These are phyloP conservation scores for Eimeria sp. DNA, from an alignment of 169 alveolate genomes.

Conservation along the genomic window DNA sequence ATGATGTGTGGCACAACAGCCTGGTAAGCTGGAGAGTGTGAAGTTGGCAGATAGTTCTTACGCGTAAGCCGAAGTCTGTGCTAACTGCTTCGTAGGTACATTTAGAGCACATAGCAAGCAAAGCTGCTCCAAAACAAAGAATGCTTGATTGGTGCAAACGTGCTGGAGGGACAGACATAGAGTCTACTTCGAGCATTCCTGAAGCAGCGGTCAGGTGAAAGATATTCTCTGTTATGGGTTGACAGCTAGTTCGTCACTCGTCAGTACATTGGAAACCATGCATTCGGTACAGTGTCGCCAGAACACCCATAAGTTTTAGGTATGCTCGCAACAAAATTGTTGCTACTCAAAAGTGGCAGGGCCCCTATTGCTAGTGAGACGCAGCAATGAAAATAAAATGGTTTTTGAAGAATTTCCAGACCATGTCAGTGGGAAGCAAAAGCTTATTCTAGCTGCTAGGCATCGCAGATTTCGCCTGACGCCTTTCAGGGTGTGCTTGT, in stretches of 20 bases:
- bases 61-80: neutral
- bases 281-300: neutral
- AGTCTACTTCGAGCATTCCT: neutral
- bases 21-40: neutral
- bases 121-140: neutral
- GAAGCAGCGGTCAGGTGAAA: neutral
- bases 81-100: neutral
- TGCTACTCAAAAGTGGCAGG: neutral
- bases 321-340: neutral
- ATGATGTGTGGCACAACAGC: neutral
- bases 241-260: neutral
- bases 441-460: neutral
- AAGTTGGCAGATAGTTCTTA: neutral
- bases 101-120: neutral
- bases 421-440: constrained; percentile 4
- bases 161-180: neutral
- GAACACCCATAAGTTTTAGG: neutral
- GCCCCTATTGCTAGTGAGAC: neutral
- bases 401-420: neutral
- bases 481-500: neutral
- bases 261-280: neutral
- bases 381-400: neutral
- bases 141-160: neutral
- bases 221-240: neutral
- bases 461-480: neutral